A percentile compares a stretch with the other conserved stretches of the same genome.
phyloP scores from a whole-genome alignment of 2,329 filamentous ascomycete species.

The Ceratocystis cubensis region DNA sequence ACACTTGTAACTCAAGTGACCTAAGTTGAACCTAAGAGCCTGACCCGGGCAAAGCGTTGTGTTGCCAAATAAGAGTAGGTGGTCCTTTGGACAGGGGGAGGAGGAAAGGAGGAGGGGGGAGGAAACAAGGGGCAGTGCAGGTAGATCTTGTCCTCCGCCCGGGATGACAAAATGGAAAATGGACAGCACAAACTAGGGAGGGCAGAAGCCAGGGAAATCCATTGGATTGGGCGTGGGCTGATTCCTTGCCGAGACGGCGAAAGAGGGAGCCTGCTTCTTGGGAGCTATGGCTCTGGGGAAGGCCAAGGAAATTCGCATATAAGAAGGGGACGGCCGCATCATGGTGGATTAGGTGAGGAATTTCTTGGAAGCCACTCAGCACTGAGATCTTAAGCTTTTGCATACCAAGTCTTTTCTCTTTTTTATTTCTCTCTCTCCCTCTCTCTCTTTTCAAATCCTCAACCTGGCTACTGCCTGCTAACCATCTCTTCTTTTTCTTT shows the following conservation, averaged over 20 bases:
- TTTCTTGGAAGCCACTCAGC: not conserved
- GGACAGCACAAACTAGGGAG: not conserved
- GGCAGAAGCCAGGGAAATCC: not conserved
- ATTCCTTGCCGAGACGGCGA: slow-evolving; percentile 2
- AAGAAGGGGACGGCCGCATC: not conserved
- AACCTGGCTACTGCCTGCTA: not conserved
- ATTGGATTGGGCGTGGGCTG: not conserved
- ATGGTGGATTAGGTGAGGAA: not conserved
- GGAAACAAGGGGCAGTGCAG: slow-evolving; percentile 6
- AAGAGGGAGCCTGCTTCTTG: not conserved
- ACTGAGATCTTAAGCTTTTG: not conserved
- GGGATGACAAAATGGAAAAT: not conserved
- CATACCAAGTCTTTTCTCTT: not conserved
- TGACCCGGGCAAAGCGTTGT: not conserved
- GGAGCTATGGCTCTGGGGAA: not conserved
- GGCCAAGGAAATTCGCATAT: not conserved
- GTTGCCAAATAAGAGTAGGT: not conserved
- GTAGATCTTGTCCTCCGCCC: not conserved
- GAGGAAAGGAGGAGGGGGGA: not conserved
- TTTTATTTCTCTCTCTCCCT: not conserved
- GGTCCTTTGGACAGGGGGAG: not conserved
- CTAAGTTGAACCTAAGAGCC: not conserved
- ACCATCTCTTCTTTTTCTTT: not conserved
- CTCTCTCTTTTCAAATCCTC: not conserved
- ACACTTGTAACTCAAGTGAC: not conserved